Evolutionary conservation across 345 rosid genomes (phyloP), one percentile per base, ranked within the genome.

Genomic region (Salix caprea): DNA sequence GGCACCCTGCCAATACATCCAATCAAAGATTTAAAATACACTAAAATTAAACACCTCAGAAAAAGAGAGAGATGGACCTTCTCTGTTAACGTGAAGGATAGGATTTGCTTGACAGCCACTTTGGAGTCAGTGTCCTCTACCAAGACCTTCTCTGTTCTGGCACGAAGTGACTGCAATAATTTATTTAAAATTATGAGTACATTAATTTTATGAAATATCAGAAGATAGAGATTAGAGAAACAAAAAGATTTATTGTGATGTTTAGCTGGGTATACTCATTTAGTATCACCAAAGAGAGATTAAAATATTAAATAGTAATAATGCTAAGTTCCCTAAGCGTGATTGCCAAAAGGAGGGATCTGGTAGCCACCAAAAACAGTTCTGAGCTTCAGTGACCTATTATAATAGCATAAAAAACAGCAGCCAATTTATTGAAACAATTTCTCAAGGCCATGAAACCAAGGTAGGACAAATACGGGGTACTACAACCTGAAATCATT

Each of bases 61-160:
- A 40, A 23, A 24, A 6, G 4, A 3, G 67, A 23, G 24, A 50
- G 40, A 54, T 26, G 64, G 73, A 90, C 96, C 92, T 91, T 86
- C 78, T 91, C 92, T 12, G 92, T 91, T 75, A 94, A 86, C 15
- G 94, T 87, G 84, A 94, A 94, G 73, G 96, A 88, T 78, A 94
- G 88, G 71, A 94, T 76, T 82, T 90, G 91, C 88, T 90, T 89
- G 75, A 89, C 72, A 72, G 76, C 89, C 83, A 80, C 73, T 79
- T 81, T 84, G 66, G 94, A 82, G 80, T 82, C 91, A 24, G 80
- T 52, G 39, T 84, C 94, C 75, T 79, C 88, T 65, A 85, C 86
- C 80, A 87, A 81, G 77, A 88, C 86, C 78, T 81, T 92, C 72
- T 91, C 88, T 52, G 96, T 87, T 28, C 70, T 81, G 65, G 94